Base-by-base conservation (phyloP, 75 land plant species). In the Pinus albicaulis region DNA sequence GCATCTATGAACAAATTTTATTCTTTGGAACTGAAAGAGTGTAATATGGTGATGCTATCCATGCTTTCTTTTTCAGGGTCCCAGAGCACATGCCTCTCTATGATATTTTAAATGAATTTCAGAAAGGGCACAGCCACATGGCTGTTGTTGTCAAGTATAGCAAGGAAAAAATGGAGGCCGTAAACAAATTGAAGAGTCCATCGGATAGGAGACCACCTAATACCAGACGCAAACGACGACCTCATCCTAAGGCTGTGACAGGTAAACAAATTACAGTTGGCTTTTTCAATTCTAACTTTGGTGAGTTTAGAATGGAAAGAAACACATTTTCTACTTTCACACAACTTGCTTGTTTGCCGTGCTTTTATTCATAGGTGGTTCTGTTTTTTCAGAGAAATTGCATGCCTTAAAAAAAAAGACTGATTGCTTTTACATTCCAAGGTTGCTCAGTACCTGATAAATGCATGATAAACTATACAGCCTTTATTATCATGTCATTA, bases 41-140 rank as follows among this genome's bases (percentile, higher is more conserved):
- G 3, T 68, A 44, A 68, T 68, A 48, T 48, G 12, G 12, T 10
- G 53, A 48, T 48, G 53, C 53, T 48, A 8, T 44, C 7, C 52
- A 44, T 48, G 53, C 53, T 7, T 48, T 72, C 34, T 76, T 22
- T 53, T 70, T 58, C 85, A 93, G 96, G 82, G 91, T 93, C 2
- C 78, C 74, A 77, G 94, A 89, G 24, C 41, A 76, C 62, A 71
- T 85, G 1, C 31, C 31, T 28, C 31, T 28, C 31, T 28, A 28
- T 28, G 31, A 28, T 28, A 28, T 28, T 28, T 28, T 28, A 28
- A 28, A 28, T 28, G 31, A 28, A 28, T 28, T 28, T 28, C 31
- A 28, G 82, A 83, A 89, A 48, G 94, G 94, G 12, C 92, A 89
- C 44, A 89, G 94, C 73, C 94, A 93, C 72, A 93, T 93, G 86